These are phyloP conservation scores for Bolboschoenoplectus hybrid DNA, from an alignment of 202 grass and related monocot genomes.

Conservation along the genomic window DNA sequence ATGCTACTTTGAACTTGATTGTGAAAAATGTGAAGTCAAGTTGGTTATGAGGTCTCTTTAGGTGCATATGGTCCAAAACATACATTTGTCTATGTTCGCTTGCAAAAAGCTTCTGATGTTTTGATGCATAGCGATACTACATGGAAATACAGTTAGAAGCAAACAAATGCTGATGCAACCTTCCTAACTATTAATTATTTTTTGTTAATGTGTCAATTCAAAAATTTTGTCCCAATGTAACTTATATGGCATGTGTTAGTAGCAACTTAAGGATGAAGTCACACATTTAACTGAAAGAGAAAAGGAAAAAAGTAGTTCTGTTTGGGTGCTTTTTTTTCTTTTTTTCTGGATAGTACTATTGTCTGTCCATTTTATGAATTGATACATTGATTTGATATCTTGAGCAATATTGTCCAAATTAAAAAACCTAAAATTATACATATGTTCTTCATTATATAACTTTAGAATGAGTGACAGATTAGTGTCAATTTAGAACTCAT, in stretches of 20 bases:
- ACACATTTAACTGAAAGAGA: not conserved
- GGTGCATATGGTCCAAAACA: not conserved
- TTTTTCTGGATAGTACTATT: not conserved
- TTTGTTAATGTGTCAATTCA: slow-evolving; percentile 33
- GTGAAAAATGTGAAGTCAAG: not conserved
- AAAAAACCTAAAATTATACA: not conserved
- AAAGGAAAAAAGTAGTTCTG: too few species aligned
- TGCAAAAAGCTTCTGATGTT: not conserved
- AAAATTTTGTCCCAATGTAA: not conserved
- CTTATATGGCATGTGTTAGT: not conserved
- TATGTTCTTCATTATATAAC: not conserved
- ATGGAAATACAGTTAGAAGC: not conserved
- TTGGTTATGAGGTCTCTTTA: slow-evolving; percentile 23
- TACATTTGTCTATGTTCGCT: not conserved
- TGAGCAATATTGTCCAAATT: not conserved
- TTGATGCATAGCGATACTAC: not conserved
- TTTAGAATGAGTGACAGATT: not conserved
- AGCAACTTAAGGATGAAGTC: not conserved
- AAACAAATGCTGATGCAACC: slow-evolving; percentile 37
- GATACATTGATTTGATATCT: not conserved
- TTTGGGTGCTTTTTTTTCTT: not conserved
- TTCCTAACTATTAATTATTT: slow-evolving; percentile 29
- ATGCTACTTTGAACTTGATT: not conserved
- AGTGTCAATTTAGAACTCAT: not conserved
- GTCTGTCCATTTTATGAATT: too few species aligned